Evolutionary conservation across 768 basidiomycete species (phyloP).

Genomic region (Boletus speciosus): DNA sequence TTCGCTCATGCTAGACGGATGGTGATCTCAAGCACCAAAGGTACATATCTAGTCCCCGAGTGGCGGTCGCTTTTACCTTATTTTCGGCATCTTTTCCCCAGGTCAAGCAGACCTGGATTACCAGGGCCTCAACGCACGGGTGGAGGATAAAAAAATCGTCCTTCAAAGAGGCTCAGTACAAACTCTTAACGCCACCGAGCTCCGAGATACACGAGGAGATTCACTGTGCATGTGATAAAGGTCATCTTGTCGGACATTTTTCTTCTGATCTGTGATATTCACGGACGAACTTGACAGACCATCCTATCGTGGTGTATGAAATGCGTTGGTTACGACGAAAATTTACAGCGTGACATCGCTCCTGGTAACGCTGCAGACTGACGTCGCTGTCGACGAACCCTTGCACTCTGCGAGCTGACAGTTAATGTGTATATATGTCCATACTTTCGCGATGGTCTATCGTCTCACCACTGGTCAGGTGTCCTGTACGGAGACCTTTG

Average conservation of each 20-base stretch:
- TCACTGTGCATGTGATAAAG: slow-evolving; percentile 15
- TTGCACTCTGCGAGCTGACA: not conserved
- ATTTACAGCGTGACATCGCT: slow-evolving; percentile 18
- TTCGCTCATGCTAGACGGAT: slow-evolving; percentile 11
- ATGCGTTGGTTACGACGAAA: slow-evolving; percentile 22
- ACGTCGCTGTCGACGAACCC: not conserved
- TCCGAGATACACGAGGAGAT: slow-evolving; percentile 5
- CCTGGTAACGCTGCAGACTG: slow-evolving; percentile 7
- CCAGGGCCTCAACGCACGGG: slow-evolving; percentile 9
- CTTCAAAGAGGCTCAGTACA: slow-evolving; percentile 13
- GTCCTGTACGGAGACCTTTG: no score
- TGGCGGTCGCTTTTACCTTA: not conserved
- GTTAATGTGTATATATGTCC: not conserved
- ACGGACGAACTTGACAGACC: slow-evolving; percentile 1
- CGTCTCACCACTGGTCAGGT: not conserved
- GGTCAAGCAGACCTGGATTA: slow-evolving; percentile 19
- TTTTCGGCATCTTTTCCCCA: not conserved
- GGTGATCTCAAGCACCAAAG: slow-evolving; percentile 16
- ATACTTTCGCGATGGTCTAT: not conserved
- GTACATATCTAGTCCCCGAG: not conserved
- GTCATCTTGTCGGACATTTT: slow-evolving; percentile 4
- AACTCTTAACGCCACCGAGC: slow-evolving; percentile 9
- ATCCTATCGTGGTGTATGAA: slow-evolving; percentile 17
- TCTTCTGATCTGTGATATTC: not conserved
- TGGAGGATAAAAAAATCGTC: slow-evolving; percentile 15